Base-by-base conservation (phyloP, 1,284 basidiomycete genomes). In the Kwoniella shivajii region DNA sequence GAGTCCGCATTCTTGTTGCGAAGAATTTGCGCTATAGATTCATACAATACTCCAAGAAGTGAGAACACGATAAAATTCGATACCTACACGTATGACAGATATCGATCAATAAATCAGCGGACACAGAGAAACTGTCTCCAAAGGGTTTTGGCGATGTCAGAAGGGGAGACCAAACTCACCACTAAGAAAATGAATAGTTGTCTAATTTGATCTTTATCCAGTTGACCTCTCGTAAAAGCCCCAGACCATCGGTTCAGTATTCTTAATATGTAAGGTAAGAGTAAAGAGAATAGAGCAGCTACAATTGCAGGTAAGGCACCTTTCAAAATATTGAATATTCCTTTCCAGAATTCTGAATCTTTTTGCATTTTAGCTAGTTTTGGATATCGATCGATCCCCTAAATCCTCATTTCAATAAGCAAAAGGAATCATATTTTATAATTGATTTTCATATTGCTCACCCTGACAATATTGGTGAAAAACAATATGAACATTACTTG, bases 31-130 rank as follows among this genome's bases (percentile, higher is more conserved):
- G 66, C 50, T 36, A 63, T 68, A 2, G 67, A 61, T 39, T 68
- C 66, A 49, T 70, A 73, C 1, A 68, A 31, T 5, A 73, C 61
- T 4, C 68, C 68, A 13, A 73, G 34, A 22, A 69, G 53, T 1
- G 69, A 69, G 51, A 73, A 73, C 41, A 73, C 56, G 24, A 73
- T 47, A 47, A 73, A 73, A 39, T 69, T 69, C 10, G 65, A 71
- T 3, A 71, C 36, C 69, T 71, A 43, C 10, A 13, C 0, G 0
- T 22, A 20, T 22, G 16, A 16, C 4, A 4, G n/a, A n/a, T n/a
- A n/a, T n/a, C n/a, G n/a, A n/a, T n/a, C n/a, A 31, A 1, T 33
- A 20, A 50, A 20, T 42, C 27, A 49, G 26, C 34, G 10, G 18
- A 31, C 10, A 7, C 30, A n/a, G n/a, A n/a, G n/a, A n/a, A n/a